Evolutionary conservation across 2,329 filamentous ascomycete species (phyloP).

Genomic region (Apiospora sp.): DNA sequence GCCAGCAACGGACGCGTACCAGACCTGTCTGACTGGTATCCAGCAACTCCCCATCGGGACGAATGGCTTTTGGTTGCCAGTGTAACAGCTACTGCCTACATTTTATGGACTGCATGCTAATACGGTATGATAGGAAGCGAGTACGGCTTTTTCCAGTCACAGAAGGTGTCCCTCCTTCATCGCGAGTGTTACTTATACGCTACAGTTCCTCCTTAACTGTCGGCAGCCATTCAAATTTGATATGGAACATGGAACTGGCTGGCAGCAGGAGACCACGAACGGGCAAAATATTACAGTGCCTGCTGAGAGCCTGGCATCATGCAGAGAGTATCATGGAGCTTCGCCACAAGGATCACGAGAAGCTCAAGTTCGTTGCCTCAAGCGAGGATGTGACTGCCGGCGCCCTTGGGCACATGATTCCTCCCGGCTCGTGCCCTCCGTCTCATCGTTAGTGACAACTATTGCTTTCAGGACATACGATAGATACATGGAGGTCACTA

Average conservation of each 20-base stretch:
- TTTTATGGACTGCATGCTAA: not conserved
- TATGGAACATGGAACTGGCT: no score
- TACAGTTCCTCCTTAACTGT: no score
- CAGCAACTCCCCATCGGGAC: no score
- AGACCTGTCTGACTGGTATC: not conserved
- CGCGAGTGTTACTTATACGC: no score
- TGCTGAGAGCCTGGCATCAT: no score
- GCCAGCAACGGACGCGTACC: not conserved
- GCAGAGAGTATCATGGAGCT: no score
- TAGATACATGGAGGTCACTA: not conserved
- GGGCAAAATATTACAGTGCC: no score
- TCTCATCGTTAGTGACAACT: not conserved
- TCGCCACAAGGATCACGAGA: not conserved
- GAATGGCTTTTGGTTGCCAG: not conserved
- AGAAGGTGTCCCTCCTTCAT: no score
- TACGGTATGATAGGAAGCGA: not conserved
- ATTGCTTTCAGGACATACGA: not conserved
- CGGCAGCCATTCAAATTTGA: no score
- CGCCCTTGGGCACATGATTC: not conserved
- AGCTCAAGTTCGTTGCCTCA: not conserved
- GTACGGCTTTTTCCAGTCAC: no score
- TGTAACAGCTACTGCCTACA: not conserved
- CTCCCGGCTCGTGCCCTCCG: not conserved
- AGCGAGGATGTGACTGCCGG: not conserved
- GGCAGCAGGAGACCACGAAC: no score